Conservation (phyloP, 768 basidiomycete species). For the Dictyophora rubrovolvata region DNA sequence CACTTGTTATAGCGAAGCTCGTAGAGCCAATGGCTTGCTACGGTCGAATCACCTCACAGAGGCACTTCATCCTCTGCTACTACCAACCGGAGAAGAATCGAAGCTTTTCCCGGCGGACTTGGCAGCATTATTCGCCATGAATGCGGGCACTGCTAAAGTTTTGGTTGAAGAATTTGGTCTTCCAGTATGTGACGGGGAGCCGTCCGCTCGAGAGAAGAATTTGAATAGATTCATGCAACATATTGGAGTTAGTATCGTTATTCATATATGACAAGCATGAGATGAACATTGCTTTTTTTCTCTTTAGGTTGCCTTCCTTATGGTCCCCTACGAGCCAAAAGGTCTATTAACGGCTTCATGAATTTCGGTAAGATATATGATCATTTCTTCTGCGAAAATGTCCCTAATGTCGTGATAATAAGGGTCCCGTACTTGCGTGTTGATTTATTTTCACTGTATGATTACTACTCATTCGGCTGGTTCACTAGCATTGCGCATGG, state of each 20-base stretch:
- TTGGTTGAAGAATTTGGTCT: constrained; percentile 39
- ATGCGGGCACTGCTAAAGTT: constrained; percentile 28
- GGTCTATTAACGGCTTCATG: not conserved
- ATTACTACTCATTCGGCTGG: not conserved
- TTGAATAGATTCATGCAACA: constrained; percentile 9
- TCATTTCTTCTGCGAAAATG: no score
- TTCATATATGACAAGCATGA: not conserved
- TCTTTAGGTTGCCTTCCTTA: constrained; percentile 8
- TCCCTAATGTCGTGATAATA: no score
- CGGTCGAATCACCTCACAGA: constrained; percentile 27
- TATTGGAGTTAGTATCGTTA: constrained; percentile 8
- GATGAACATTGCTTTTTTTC: not conserved
- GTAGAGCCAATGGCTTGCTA: constrained; percentile 32
- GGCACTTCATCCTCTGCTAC: constrained; percentile 39
- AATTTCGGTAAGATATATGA: not conserved
- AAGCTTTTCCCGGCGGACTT: constrained; percentile 39
- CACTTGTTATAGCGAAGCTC: constrained; percentile 31
- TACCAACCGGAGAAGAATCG: constrained; percentile 34
- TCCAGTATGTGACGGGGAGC: not conserved
- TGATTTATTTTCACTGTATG: not conserved
- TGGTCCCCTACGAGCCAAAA: constrained; percentile 8
- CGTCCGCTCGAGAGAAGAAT: constrained; percentile 3
- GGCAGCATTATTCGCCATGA: constrained; percentile 33
- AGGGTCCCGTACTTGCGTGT: not conserved
- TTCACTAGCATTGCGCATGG: not conserved